These are phyloP conservation scores for Barnettozyma pratensis DNA, from an alignment of 805 yeast genomes.

Conservation along the genomic window DNA sequence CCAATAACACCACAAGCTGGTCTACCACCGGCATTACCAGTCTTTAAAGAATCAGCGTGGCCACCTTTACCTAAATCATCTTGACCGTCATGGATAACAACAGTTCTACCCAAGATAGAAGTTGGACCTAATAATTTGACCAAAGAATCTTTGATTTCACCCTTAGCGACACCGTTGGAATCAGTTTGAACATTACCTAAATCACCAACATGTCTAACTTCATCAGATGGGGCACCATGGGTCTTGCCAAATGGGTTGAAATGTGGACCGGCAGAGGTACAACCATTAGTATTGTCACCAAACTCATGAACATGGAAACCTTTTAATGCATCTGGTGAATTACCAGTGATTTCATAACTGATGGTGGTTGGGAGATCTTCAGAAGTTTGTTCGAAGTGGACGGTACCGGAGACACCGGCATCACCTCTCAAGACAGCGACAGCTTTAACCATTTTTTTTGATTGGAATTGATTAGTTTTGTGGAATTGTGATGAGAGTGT, in stretches of 20 bases:
- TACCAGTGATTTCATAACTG: conserved; percentile 85
- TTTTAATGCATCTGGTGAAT: conserved; percentile 79
- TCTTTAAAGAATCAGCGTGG: conserved; percentile 82
- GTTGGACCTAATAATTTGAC: conserved; percentile 81
- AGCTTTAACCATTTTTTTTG: conserved; percentile 19
- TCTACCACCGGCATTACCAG: conserved; percentile 98
- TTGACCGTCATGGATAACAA: conserved; percentile 86
- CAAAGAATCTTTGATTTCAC: conserved; percentile 70
- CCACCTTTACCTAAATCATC: conserved; percentile 97
- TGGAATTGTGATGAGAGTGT: not conserved
- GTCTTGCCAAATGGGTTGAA: conserved; percentile 86
- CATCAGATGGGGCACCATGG: conserved; percentile 91
- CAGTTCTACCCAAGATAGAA: conserved; percentile 91
- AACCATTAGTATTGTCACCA: conserved; percentile 99
- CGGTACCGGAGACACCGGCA: conserved; percentile 81
- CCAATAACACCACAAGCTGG: conserved; percentile 99
- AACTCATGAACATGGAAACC: conserved; percentile 98
- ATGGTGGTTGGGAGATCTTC: conserved; percentile 82
- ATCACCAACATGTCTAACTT: conserved; percentile 87
- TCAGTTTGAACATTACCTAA: conserved; percentile 92
- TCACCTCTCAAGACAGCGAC: conserved; percentile 98
- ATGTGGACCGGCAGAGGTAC: conserved; percentile 98
- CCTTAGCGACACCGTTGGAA: conserved; percentile 85
- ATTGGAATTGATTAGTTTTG: not conserved
- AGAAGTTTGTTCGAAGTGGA: conserved; percentile 76